Evolutionary conservation across 352 stramenopile species (phyloP).

Genomic region (Globisporangium acanthophoron): DNA sequence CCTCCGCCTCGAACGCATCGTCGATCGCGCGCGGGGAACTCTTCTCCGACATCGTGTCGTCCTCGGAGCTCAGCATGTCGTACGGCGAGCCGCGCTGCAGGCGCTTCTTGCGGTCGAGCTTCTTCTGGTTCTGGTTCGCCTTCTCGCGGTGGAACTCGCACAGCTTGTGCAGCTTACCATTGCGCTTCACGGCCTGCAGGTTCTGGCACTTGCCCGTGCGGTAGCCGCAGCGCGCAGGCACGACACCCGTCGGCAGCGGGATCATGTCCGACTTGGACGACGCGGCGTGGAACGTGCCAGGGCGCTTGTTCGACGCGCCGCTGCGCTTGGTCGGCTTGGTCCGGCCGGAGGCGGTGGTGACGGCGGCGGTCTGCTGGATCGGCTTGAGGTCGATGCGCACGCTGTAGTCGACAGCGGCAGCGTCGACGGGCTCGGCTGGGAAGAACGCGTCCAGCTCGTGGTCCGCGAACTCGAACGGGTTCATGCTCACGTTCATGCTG

Average conservation of each 20-base stretch:
- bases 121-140: conserved; percentile 83
- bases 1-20: conserved; percentile 17
- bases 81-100: conserved; percentile 47
- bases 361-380: conserved; percentile 9
- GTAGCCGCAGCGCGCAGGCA: conserved; percentile 62
- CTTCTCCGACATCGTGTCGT: conserved; percentile 28
- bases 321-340: conserved; percentile 9
- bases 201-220: conserved; percentile 80
- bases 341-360: background rate
- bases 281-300: conserved; percentile 3
- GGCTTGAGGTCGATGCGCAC: conserved; percentile 28
- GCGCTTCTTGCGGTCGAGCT: conserved; percentile 83
- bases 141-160: conserved; percentile 84
- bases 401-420: conserved; percentile 13
- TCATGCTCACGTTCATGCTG: conserved; percentile 17
- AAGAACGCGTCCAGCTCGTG: conserved; percentile 29
- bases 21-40: conserved; percentile 52
- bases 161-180: conserved; percentile 80
- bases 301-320: conserved; percentile 5
- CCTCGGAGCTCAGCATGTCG: conserved; percentile 30
- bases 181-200: conserved; percentile 74
- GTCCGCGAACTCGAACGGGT: conserved; percentile 21
- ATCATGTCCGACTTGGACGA: conserved; percentile 15
- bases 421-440: conserved; percentile 1
- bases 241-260: conserved; percentile 16